Base-by-base conservation (phyloP, 2,329 filamentous ascomycete genomes). In the Ceratocystis albifundus region DNA sequence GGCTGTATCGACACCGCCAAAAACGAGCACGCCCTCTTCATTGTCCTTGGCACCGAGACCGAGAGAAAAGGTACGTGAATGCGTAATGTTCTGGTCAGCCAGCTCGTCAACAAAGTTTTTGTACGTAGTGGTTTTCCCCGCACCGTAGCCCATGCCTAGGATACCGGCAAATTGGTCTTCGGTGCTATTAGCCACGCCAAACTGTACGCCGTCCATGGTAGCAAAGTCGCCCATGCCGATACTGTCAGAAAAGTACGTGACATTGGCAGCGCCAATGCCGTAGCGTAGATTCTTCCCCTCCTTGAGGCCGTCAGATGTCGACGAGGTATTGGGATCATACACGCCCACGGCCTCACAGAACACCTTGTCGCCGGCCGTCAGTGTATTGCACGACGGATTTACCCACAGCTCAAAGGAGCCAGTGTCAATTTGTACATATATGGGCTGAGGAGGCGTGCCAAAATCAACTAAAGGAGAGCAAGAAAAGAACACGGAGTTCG, bases 91-190 rank as follows among this genome's bases (percentile, higher is more conserved):
- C 68, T 82, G 80, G 1, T 75, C 70, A 15, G 71, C 73, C 50
- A 83, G 74, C 71, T 81, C 75, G 72, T 83, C 81, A 69, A 83
- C 70, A 66, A 83, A 78, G 72, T 81, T 82, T 68, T 73, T 76
- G 71, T 83, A 83, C 7, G 69, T 71, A 1, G 77, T 79, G 30
- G 78, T 80, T 64, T 77, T 69, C 45, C 77, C 79, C 12, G 75
- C 61, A 2, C 83, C 78, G 72, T 89, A 89, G 28, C 89, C 89
- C 66, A 94, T 86, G 25, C 90, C 90, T 22, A 95, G 75, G 61
- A 94, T 89, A 46, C 81, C 81, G 0, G 80, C 76, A 67, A 80
- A 81, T 69, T 81, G 77, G 68, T 81, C 77, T 15, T 73, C 68
- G 4, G 77, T 78, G 12, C 72, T 70, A 48, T 79, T 80, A n/a